Evolutionary conservation across 2,329 filamentous ascomycete species (phyloP), one percentile per base, ranked within the genome.

Genomic region (Curvularia verruculosa): DNA sequence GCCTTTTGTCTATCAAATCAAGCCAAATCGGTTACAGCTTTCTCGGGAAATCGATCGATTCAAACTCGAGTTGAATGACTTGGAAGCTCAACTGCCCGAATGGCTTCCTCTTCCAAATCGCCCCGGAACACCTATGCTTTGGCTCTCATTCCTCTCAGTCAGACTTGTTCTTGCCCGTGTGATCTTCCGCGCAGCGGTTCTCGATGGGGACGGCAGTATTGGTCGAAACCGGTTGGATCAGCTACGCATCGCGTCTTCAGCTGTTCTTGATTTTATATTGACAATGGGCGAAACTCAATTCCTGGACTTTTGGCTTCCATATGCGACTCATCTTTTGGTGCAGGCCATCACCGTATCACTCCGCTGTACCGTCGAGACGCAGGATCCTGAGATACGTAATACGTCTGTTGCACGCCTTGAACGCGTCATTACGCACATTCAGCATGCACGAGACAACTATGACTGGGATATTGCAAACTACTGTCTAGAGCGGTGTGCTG

Each of bases 381-480:
- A 77, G 18, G 80, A 83, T 53, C 64, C 72, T 1, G 76, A 79
- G 21, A 75, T 81, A 15, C 78, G 81, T 9, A 77, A 77, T 8
- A 75, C 78, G 3, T 82, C 79, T 49, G 76, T 84, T 46, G 55
- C 74, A 6, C 80, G 80, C 24, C 80, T 84, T 1, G 77, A 83
- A 55, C 77, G 75, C 2, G 75, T 83, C 40, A 79, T 82, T 36
- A 74, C 77, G 7, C 78, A 81, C 29, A 77, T 84, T 7, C 79
- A 80, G 39, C 74, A 77, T 45, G 80, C 81, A 21, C 75, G 78
- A 13, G 79, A 80, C 28, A 79, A 82, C 49, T 80, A 82, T 63
- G 79, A 82, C 48, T 85, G 83, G 83, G 83, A 85, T 59, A 77
- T 85, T 8, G 82, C 82, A 7, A 80, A 82, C 47, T 84, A 83